A percentile compares a stretch with the other conserved stretches of the same genome.
These are phyloP conservation scores for Chaetomiaceae sp. DNA, from an alignment of 2,329 filamentous ascomycete species.

Conservation along the genomic window DNA sequence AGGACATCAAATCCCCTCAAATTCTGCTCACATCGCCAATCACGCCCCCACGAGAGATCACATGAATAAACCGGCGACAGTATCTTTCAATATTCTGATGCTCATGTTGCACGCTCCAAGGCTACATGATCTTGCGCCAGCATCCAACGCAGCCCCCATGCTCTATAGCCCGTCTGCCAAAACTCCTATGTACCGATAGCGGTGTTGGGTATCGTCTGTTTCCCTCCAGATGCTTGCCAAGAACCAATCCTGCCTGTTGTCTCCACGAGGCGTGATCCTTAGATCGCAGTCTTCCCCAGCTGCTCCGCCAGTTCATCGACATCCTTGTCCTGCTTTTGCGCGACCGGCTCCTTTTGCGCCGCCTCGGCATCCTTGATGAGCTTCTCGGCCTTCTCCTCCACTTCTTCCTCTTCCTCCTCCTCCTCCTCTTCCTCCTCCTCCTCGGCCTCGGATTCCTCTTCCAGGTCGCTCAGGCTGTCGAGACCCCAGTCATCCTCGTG, in stretches of 20 bases:
- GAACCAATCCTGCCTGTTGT: neutral
- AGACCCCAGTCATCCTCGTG: conserved; percentile 80
- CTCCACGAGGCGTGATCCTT: neutral
- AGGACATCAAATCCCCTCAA: no score
- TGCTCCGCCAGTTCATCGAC: conserved; percentile 76
- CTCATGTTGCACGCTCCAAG: no score
- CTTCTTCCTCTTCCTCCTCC: conserved; percentile 51
- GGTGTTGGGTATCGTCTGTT: conserved; percentile 25
- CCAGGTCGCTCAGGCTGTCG: conserved; percentile 81
- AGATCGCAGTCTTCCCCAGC: conserved; percentile 65
- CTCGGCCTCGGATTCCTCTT: conserved; percentile 67
- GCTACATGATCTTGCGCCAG: neutral
- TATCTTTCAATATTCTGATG: no score
- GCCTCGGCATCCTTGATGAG: conserved; percentile 63
- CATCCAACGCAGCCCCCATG: conserved; percentile 11
- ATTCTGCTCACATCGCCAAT: no score
- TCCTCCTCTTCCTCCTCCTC: conserved; percentile 66
- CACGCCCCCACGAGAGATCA: no score
- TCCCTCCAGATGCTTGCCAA: conserved; percentile 5
- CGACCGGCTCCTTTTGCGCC: conserved; percentile 69
- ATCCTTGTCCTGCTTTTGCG: conserved; percentile 65
- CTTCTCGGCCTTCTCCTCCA: conserved; percentile 64
- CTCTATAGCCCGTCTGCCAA: conserved; percentile 15
- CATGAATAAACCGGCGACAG: no score
- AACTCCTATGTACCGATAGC: conserved; percentile 17